phyloP scores from a whole-genome alignment of 148 eudicot genomes.

The Suaeda aralocaspica region DNA sequence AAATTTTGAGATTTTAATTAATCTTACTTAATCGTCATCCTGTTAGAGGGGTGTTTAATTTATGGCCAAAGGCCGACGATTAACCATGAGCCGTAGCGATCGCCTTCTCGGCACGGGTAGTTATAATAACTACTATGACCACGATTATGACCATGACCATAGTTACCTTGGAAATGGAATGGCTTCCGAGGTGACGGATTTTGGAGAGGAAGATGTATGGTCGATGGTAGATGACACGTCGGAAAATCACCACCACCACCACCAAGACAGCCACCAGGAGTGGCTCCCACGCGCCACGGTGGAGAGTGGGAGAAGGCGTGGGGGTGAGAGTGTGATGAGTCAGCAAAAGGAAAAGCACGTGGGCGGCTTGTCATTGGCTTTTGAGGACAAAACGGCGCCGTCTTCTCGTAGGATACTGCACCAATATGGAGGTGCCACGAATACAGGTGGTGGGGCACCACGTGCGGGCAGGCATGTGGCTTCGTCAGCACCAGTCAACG shows the following conservation, averaged over 20 bases:
- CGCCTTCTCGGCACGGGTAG: conserved; percentile 36
- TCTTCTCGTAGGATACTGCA: conserved; percentile 51
- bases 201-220: conserved; percentile 78
- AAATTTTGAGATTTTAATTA: too few species aligned
- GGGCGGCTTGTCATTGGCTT: conserved; percentile 77
- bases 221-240: conserved; percentile 42
- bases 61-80: conserved; percentile 83
- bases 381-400: conserved; percentile 53
- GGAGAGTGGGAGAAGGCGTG: conserved; percentile 24
- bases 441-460: conserved; percentile 29
- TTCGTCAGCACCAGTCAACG: conserved; percentile 84
- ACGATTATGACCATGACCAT: not conserved
- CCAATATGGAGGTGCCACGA: conserved; percentile 41
- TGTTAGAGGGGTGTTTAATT: too few species aligned
- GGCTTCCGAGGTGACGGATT: conserved; percentile 35
- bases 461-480: conserved; percentile 45
- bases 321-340: not conserved
- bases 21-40: too few species aligned
- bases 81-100: conserved; percentile 74
- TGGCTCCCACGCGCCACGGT: conserved; percentile 45
- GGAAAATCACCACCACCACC: conserved; percentile 21
- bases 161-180: not conserved
- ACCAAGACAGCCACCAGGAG: conserved; percentile 13
- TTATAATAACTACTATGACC: not conserved
- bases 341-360: conserved; percentile 19